Conservation (phyloP, 768 basidiomycete species). For the Termitomyces sp. region DNA sequence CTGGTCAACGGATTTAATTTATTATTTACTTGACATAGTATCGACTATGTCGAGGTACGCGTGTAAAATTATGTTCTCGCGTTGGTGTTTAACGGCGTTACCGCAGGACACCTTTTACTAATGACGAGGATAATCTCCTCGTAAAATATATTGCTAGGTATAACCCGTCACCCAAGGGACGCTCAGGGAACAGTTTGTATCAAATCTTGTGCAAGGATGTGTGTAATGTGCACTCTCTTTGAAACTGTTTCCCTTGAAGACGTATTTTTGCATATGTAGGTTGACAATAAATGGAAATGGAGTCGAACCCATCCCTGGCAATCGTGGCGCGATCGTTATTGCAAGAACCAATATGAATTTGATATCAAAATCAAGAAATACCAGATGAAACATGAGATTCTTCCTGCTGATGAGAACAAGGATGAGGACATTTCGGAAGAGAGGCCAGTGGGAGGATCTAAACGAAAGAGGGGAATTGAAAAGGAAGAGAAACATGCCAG, state of each 20-base stretch:
- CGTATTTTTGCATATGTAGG: slow-evolving; percentile 21
- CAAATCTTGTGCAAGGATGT: slow-evolving; percentile 41
- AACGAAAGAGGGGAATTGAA: slow-evolving; percentile 9
- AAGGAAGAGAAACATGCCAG: slow-evolving; percentile 5
- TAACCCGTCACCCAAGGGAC: slow-evolving; percentile 32
- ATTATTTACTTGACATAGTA: not conserved
- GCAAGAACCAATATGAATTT: slow-evolving; percentile 26
- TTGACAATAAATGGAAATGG: slow-evolving; percentile 42
- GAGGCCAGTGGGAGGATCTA: not conserved
- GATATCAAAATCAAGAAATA: slow-evolving; percentile 1
- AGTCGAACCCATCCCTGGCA: slow-evolving; percentile 44
- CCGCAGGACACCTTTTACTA: slow-evolving; percentile 24
- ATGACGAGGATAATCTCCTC: slow-evolving; percentile 36
- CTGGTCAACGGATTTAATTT: not conserved
- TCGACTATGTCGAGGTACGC: slow-evolving; percentile 7
- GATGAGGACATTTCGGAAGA: not conserved
- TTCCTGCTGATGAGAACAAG: not conserved
- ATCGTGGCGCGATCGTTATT: slow-evolving; percentile 65
- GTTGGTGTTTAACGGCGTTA: not conserved
- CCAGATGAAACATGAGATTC: not conserved
- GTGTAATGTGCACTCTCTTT: slow-evolving; percentile 11
- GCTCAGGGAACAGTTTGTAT: slow-evolving; percentile 43
- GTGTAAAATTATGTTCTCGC: not conserved
- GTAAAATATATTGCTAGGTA: slow-evolving; percentile 44
- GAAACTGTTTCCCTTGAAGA: not conserved